Evolutionary conservation across 208 protist genomes (phyloP).

Genomic region (Chromosphaera perkinsii): DNA sequence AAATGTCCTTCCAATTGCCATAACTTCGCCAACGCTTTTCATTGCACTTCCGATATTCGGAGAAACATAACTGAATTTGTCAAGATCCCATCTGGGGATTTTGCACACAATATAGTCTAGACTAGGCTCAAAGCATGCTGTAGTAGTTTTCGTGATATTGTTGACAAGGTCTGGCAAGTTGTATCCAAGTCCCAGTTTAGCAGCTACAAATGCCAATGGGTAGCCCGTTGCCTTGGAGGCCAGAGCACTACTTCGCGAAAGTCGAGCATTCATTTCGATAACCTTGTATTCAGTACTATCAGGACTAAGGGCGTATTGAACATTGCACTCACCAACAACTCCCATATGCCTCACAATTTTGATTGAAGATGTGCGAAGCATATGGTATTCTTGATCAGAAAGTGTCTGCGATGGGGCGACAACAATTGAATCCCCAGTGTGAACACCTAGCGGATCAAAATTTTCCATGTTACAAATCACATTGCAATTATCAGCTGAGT

Average conservation of each 20-base stretch:
- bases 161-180: slow-evolving; percentile 81
- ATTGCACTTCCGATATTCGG: slow-evolving; percentile 81
- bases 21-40: slow-evolving; percentile 89
- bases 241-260: slow-evolving; percentile 85
- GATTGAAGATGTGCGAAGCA: slow-evolving; percentile 80
- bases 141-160: slow-evolving; percentile 66
- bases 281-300: slow-evolving; percentile 84
- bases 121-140: slow-evolving; percentile 86
- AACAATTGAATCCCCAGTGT: slow-evolving; percentile 92
- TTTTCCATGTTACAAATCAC: slow-evolving; percentile 98
- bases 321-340: slow-evolving; percentile 94
- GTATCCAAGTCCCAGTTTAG: slow-evolving; percentile 90
- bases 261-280: slow-evolving; percentile 93
- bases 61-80: slow-evolving; percentile 86
- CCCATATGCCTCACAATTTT: slow-evolving; percentile 76
- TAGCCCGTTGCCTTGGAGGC: slow-evolving; percentile 83
- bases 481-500: slow-evolving; percentile 92
- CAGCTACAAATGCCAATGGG: slow-evolving; percentile 88
- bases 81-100: slow-evolving; percentile 86
- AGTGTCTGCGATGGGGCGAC: slow-evolving; percentile 87
- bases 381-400: slow-evolving; percentile 89
- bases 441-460: slow-evolving; percentile 88
- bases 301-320: slow-evolving; percentile 92
- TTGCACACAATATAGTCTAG: slow-evolving; percentile 94
- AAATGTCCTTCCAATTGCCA: slow-evolving; percentile 87